Evolutionary conservation across 2,329 filamentous ascomycete genomes (phyloP), one percentile per base, ranked within the genome.

Genomic region (Aspergillus oerlinghausenensis): DNA sequence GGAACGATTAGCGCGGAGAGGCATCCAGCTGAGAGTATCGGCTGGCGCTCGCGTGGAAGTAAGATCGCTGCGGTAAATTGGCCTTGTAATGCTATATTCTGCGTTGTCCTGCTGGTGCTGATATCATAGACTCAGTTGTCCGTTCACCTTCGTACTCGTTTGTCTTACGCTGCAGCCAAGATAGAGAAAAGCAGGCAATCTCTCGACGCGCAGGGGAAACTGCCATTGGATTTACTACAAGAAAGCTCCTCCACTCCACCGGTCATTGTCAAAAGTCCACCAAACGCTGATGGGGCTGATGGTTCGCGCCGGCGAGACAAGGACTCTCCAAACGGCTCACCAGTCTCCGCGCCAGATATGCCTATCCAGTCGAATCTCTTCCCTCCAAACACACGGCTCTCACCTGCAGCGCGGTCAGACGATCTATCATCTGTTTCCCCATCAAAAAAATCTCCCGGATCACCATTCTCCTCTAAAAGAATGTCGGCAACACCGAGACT

Each of bases 81-180:
- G 26, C 29, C 23, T 53, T 55, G 45, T 63, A 38, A 60, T 65
- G 57, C 67, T 52, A 17, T 49, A 9, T 23, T 48, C 32, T 23
- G 19, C 26, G 7, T 7, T 32, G 2, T 3, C 7, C 14, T 10
- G 19, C 45, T 48, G 10, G 28, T 52, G 55, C 65, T 70, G 52
- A 71, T 60, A 29, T 52, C 58, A 50, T 14, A 14, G 3, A 59
- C 66, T 49, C 70, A 92, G 88, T 77, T 90, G 54, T 91, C 90
- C 43, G 84, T 87, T 54, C 89, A 93, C 69, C 82, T 97, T 52
- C 88, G 88, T 69, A 87, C 91, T 51, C 88, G 91, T 66, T 82
- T 97, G 28, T 90, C 91, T 6, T 97, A 97, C 73, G 93, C 93
- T 62, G 94, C 96, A 83, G 83, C 95, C 70, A 97, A 96, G 74